A percentile compares a stretch with the other conserved stretches of the same genome.
Conservation (phyloP, 192 early-diverging fungal genomes). For the Podila horticola region DNA sequence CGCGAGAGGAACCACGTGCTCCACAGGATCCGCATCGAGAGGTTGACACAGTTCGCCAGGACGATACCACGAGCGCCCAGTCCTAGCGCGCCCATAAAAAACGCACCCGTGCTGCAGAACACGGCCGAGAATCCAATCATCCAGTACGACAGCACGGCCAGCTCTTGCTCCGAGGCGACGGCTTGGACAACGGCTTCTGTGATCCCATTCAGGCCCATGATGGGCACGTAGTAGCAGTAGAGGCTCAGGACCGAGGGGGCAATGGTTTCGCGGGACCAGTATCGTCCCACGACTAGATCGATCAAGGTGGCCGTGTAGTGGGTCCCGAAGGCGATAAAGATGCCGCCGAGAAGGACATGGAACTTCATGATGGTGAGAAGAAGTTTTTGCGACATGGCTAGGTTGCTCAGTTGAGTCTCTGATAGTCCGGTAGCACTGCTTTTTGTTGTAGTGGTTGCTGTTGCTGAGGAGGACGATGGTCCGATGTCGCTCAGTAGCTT, state of each 20-base stretch:
- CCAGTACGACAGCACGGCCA: constrained; percentile 71
- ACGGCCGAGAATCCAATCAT: constrained; percentile 79
- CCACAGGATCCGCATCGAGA: constrained; percentile 81
- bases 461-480: neutral
- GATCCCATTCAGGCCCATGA: constrained; percentile 96
- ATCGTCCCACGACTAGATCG: constrained; percentile 65
- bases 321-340: constrained; percentile 85
- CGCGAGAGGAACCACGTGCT: constrained; percentile 69
- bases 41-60: constrained; percentile 86
- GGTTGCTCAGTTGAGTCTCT: constrained; percentile 20
- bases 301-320: constrained; percentile 82
- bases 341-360: constrained; percentile 77
- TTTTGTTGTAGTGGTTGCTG: neutral
- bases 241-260: constrained; percentile 69
- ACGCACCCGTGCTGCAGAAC: constrained; percentile 70
- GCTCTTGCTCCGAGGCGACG: constrained; percentile 73
- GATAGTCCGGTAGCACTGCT: neutral
- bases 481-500: constrained; percentile 59
- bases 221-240: constrained; percentile 92
- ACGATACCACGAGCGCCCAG: constrained; percentile 85
- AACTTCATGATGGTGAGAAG: constrained; percentile 63
- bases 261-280: constrained; percentile 61
- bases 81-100: constrained; percentile 66
- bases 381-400: constrained; percentile 44
- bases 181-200: constrained; percentile 94